These are phyloP conservation scores for Cicer pinnatifidum DNA, from an alignment of 306 rosid species.

Conservation along the genomic window DNA sequence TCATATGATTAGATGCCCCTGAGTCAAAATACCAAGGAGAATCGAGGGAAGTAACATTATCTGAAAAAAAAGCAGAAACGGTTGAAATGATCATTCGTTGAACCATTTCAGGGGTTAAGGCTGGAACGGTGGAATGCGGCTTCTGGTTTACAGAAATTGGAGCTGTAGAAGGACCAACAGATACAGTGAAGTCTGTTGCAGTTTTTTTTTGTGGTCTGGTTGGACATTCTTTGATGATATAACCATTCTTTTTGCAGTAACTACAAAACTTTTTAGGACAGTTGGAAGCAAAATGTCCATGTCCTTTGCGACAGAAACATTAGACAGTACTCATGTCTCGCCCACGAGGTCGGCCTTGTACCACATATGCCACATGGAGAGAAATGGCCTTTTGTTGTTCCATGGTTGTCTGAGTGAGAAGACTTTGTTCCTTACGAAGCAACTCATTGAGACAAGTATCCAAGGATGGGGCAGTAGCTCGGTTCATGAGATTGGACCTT, in stretches of 20 bases:
- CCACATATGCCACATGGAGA: background rate
- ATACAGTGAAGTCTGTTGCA: background rate
- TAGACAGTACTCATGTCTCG: too few relatives aligned
- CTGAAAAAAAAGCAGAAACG: background rate
- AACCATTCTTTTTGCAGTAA: constrained; percentile 21
- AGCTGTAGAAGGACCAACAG: background rate
- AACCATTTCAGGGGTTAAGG: background rate
- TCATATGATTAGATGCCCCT: too few relatives aligned
- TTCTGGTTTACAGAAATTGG: background rate
- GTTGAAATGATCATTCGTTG: background rate
- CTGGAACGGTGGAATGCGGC: background rate
- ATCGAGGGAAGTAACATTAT: background rate
- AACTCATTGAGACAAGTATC: too few relatives aligned
- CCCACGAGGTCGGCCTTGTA: background rate
- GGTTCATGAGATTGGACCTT: too few relatives aligned
- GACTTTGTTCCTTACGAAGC: too few relatives aligned
- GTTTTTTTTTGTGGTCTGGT: background rate
- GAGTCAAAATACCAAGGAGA: too few relatives aligned
- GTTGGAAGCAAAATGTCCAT: background rate
- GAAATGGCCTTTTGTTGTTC: too few relatives aligned
- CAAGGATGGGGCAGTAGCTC: too few relatives aligned
- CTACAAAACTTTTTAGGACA: background rate
- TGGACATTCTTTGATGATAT: background rate
- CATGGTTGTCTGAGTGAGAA: too few relatives aligned
- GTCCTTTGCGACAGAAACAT: background rate